Percentiles rank a stretch among this genome's conserved stretches.
Evolutionary conservation across 2,329 filamentous ascomycete genomes (phyloP).

Genomic region (Fusarium lateritium): DNA sequence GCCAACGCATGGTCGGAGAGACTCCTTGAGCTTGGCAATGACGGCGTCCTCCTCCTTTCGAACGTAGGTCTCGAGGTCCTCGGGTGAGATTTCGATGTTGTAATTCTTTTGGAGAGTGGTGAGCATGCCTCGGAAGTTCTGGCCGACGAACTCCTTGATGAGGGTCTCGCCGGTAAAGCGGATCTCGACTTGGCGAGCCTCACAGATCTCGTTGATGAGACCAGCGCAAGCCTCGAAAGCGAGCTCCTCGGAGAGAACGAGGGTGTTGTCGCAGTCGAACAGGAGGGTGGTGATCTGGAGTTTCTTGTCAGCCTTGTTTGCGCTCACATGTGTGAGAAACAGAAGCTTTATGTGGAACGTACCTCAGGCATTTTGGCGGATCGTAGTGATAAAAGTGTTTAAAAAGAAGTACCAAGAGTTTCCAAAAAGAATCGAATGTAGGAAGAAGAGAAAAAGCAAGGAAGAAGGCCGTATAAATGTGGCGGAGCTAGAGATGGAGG

Average conservation of each 20-base stretch:
- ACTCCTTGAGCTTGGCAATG: slow-evolving; percentile 81
- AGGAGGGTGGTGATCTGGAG: slow-evolving; percentile 75
- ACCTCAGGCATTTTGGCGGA: slow-evolving; percentile 55
- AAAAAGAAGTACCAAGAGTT: background rate
- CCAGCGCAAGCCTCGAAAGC: slow-evolving; percentile 93
- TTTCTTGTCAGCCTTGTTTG: slow-evolving; percentile 9
- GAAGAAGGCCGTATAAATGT: slow-evolving; percentile 25
- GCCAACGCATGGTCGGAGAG: slow-evolving; percentile 77
- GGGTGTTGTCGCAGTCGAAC: slow-evolving; percentile 91
- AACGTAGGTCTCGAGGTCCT: slow-evolving; percentile 82
- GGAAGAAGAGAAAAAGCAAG: slow-evolving; percentile 22
- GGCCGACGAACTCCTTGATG: slow-evolving; percentile 89
- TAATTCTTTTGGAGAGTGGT: slow-evolving; percentile 80
- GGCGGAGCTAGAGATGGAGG: slow-evolving; percentile 21
- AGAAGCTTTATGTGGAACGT: slow-evolving; percentile 20
- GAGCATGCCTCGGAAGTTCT: slow-evolving; percentile 97
- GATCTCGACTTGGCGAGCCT: slow-evolving; percentile 71
- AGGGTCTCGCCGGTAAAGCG: slow-evolving; percentile 85
- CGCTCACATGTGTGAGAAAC: background rate
- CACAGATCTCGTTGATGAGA: slow-evolving; percentile 88
- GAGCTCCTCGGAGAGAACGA: slow-evolving; percentile 90
- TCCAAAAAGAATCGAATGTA: slow-evolving; percentile 16
- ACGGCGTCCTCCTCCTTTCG: slow-evolving; percentile 85
- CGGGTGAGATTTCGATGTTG: slow-evolving; percentile 76
- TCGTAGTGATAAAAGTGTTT: slow-evolving; percentile 3